Percentiles rank a stretch among this genome's conserved stretches.
Evolutionary conservation across 75 land plant species (phyloP).

Genomic region (Pinus albicaulis): DNA sequence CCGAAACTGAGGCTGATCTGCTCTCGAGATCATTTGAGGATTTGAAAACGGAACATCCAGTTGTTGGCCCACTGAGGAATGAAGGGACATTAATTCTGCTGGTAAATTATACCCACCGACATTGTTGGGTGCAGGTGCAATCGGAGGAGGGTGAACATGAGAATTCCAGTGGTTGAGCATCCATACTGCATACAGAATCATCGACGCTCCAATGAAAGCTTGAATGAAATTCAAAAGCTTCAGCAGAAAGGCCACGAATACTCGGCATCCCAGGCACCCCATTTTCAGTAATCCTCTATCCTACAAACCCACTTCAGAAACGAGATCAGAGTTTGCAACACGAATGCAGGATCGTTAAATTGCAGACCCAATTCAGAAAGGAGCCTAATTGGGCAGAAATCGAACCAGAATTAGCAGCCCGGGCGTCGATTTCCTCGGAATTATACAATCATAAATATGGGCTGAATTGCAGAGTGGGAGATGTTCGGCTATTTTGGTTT

Average conservation of each 20-base stretch:
- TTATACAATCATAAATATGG: no score
- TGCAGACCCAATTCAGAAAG: not conserved
- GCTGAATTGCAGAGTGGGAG: no score
- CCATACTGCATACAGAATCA: conserved; percentile 42
- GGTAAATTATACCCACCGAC: not conserved
- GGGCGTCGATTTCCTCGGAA: no score
- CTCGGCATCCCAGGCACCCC: conserved; percentile 23
- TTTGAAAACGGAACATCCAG: not conserved
- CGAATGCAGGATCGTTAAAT: not conserved
- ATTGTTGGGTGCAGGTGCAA: not conserved
- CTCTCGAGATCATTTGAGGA: not conserved
- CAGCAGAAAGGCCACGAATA: conserved; percentile 34
- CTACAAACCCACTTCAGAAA: not conserved
- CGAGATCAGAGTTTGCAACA: not conserved
- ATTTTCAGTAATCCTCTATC: not conserved
- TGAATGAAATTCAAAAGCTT: conserved; percentile 51
- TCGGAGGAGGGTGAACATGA: conserved; percentile 22
- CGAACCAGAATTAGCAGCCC: no score
- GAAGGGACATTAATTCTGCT: not conserved
- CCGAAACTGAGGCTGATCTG: not conserved
- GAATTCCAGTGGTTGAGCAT: conserved; percentile 41
- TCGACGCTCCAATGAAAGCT: conserved; percentile 35
- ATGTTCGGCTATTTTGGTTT: no score
- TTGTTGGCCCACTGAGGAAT: not conserved
- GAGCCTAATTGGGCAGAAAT: not conserved